Conservation (phyloP, 192 early-diverging fungal genomes). For the Coemansia umbellata region DNA sequence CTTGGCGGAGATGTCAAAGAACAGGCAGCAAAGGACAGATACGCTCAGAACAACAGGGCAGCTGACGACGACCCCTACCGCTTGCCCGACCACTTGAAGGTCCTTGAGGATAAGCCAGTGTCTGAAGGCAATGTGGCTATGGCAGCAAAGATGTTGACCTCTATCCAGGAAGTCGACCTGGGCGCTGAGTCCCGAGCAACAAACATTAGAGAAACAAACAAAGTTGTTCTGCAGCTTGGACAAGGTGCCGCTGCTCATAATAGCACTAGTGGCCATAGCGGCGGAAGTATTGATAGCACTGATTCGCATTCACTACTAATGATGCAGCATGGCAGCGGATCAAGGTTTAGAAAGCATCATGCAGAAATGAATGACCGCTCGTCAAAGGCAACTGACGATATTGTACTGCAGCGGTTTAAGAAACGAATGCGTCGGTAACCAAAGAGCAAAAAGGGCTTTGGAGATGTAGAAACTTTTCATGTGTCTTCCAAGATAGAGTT, state of each 20-base stretch:
- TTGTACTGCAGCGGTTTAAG: conserved; percentile 78
- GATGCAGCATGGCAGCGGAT: background rate
- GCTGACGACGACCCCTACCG: conserved; percentile 62
- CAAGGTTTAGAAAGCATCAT: conserved; percentile 11
- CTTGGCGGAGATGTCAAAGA: background rate
- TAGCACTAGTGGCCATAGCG: background rate
- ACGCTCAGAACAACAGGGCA: background rate
- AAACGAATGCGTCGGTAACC: conserved; percentile 70
- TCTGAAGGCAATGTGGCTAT: conserved; percentile 83
- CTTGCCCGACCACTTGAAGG: conserved; percentile 61
- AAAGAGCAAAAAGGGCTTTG: too few species aligned
- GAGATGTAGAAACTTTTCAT: too few species aligned
- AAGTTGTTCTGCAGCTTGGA: conserved; percentile 10
- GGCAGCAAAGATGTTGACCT: conserved; percentile 83
- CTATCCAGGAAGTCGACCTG: conserved; percentile 88
- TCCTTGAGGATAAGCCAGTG: conserved; percentile 58
- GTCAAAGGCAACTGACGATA: conserved; percentile 81
- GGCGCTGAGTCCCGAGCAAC: conserved; percentile 65
- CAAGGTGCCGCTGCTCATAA: background rate
- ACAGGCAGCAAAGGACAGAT: background rate
- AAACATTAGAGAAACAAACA: conserved; percentile 81
- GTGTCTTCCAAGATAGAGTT: too few species aligned
- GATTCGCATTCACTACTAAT: background rate
- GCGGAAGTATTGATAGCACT: background rate
- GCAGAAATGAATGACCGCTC: conserved; percentile 49